Base-by-base conservation (phyloP, 345 rosid species). In the Eucalyptus cloeziana region DNA sequence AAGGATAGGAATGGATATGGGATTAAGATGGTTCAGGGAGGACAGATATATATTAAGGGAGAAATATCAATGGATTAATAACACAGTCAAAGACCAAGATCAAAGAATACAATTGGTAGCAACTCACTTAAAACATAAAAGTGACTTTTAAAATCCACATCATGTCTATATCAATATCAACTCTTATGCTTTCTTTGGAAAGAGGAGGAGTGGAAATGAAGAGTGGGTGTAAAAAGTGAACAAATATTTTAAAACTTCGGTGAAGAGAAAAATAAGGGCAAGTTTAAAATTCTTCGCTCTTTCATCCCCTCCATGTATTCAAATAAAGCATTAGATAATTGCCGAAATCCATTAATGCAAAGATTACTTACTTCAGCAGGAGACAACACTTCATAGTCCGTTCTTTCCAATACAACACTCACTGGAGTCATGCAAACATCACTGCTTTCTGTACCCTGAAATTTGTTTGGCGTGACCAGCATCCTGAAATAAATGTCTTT, bases 301-400 rank as follows among this genome's bases (percentile, higher is more conserved):
- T 64, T 64, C 76, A 64, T 64, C 76, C 76, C 21, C 3, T 64
- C 76, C 76, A 64, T 7, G 19, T n/a, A 33, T 40, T 64, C 76
- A 64, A 64, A 37, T 19, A 71, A 19, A 71, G 83, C 83, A 71
- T 19, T 71, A 76, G 27, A 76, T 21, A 76, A 76, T 69, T 69
- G 80, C 80, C 33, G 44, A 16, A 31, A 69, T 31, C 54, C 49
- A 30, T 43, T 43, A 86, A 88, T 17, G 69, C 50, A 58, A 87
- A 12, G 51, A 22, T 24, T 87, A 90, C 90, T 40, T 89, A 87
- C 91, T 86, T 88, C 90, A 85, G 89, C 91, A 86, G 88, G 88
- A 89, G 87, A 62, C 91, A 87, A 88, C 67, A 89, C 50, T 86
- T 56, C 87, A 79, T 83, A 85, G 51, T 76, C 88, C 11, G 45